Evolutionary conservation across 2,329 filamentous ascomycete species (phyloP), one percentile per base, ranked within the genome.

Genomic region (Pseudovirgaria hyperparasitica): DNA sequence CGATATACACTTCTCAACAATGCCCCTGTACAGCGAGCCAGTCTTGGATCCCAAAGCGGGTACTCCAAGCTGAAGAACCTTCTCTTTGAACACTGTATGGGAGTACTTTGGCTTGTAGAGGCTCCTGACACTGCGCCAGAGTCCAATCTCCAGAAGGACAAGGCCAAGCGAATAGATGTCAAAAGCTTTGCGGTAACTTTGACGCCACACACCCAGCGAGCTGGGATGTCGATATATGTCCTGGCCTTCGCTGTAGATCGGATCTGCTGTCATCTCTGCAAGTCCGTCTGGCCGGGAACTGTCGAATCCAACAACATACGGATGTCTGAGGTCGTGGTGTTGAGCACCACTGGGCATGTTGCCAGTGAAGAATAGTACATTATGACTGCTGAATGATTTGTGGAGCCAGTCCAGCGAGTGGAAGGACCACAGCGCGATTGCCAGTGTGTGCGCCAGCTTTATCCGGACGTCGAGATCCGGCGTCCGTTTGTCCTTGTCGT

Each of bases 131-230:
- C 11, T 15, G 3, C 15, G 18, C 35, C 35, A 37, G 10, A 33
- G n/a, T 4, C 29, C 35, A 10, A 37, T 31, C 12, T 37, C 35
- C 5, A 31, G 27, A 2, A 38, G 25, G 6, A 38, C 26, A n/a
- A 38, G 24, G n/a, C 35, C 35, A 6, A 38, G 27, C 4, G 28
- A 30, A 25, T 36, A 38, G 3, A 36, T 30, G 23, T 36, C 35
- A 20, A 31, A 34, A 13, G 32, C 27, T 8, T 33, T 33, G 20
- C 31, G 20, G 19, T 35, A 35, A 5, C 30, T 28, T 5, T 22
- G 18, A 10, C 30, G 27, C 4, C 27, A 25, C n/a, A 33, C 30
- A 12, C 30, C 33, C 22, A 33, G 33, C 15, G 30, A 35, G 9
- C 18, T 10, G 2, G 30, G 33, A 22, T 35, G 33, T 11, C 30